A percentile compares a stretch with the other conserved stretches of the same genome.
Evolutionary conservation across 1,139 yeast species (phyloP).

Genomic region (Nakaseomyces nivariensis): DNA sequence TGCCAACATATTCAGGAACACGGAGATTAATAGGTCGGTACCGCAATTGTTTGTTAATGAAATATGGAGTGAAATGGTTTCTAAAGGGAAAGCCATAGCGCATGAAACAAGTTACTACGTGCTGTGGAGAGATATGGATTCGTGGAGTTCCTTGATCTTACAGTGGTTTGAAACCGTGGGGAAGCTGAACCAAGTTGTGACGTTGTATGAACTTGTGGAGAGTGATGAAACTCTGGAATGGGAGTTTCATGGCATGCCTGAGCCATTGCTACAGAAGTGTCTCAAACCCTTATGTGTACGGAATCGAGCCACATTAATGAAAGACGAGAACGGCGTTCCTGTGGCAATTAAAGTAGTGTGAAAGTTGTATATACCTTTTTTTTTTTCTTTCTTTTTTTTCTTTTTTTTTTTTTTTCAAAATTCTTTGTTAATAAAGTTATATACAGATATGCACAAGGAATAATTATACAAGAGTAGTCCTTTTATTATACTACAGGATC

Average conservation of each 20-base stretch:
- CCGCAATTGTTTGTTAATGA: constrained; percentile 45
- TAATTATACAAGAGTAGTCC: neutral
- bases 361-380: neutral
- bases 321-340: constrained; percentile 45
- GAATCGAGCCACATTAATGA: constrained; percentile 57
- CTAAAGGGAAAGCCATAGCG: constrained; percentile 32
- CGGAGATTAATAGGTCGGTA: constrained; percentile 33
- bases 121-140: constrained; percentile 62
- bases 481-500: constrained; percentile 1
- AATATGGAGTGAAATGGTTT: constrained; percentile 51
- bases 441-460: neutral
- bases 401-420: neutral
- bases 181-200: constrained; percentile 66
- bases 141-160: constrained; percentile 60
- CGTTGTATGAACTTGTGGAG: constrained; percentile 65
- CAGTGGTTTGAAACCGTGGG: constrained; percentile 69
- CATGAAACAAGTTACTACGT: constrained; percentile 34
- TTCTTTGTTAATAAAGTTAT: neutral
- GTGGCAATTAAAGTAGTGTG: constrained; percentile 58
- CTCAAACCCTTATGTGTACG: constrained; percentile 52
- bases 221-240: constrained; percentile 53
- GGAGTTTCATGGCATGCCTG: constrained; percentile 56
- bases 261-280: constrained; percentile 43
- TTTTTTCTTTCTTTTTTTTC: neutral
- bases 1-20: constrained; percentile 23